Conservation (phyloP, 2,329 filamentous ascomycete genomes). For the Pseudogymnoascus sp. region DNA sequence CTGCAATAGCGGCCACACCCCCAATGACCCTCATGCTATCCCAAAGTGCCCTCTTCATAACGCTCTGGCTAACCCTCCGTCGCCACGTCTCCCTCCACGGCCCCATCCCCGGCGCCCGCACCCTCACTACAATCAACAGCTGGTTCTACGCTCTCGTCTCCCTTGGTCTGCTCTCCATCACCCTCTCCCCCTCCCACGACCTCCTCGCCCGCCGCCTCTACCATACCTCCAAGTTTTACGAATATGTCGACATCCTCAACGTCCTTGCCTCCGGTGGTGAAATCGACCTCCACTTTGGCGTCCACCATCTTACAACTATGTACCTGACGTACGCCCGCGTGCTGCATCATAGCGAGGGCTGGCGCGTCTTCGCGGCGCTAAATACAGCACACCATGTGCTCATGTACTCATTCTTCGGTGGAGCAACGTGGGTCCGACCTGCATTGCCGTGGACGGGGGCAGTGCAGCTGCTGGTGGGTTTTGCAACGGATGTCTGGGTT, state of each 20-base stretch:
- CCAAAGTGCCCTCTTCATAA: background rate
- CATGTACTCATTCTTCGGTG: conserved; percentile 30
- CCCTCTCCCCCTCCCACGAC: conserved; percentile 9
- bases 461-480: conserved; percentile 19
- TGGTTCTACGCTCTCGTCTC: background rate
- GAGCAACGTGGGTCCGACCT: conserved; percentile 13
- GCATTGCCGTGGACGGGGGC: conserved; percentile 20
- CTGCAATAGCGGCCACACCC: background rate
- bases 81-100: background rate
- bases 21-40: background rate
- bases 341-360: conserved; percentile 19
- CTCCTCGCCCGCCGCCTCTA: conserved; percentile 16
- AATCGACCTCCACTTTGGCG: conserved; percentile 26
- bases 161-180: conserved; percentile 9
- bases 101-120: background rate
- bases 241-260: conserved; percentile 28
- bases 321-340: conserved; percentile 27
- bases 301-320: conserved; percentile 28
- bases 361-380: conserved; percentile 24
- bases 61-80: background rate
- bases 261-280: conserved; percentile 23
- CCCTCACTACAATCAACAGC: background rate
- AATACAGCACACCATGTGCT: conserved; percentile 27
- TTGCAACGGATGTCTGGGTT: conserved; percentile 16
- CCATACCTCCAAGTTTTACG: conserved; percentile 28